These are phyloP conservation scores for Apostasia ramifera DNA, from an alignment of 106 monocot genomes.

Conservation along the genomic window DNA sequence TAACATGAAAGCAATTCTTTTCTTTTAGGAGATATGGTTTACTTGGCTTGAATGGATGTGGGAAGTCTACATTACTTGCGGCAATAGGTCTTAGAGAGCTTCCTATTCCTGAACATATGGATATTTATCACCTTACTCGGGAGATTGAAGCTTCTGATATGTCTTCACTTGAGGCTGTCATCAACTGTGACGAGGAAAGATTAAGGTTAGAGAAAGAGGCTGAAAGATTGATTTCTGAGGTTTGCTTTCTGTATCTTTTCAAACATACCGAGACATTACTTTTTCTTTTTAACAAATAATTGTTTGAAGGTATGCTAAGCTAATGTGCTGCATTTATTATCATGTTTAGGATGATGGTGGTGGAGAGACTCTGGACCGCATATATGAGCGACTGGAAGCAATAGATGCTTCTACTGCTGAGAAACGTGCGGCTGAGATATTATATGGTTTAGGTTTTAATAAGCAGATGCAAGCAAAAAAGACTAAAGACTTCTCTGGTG, in stretches of 20 bases:
- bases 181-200: constrained; percentile 92
- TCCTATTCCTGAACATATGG: constrained; percentile 97
- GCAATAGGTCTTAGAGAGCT: constrained; percentile 81
- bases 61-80: constrained; percentile 85
- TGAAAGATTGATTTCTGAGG: constrained; percentile 71
- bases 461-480: constrained; percentile 99
- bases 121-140: constrained; percentile 76
- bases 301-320: not conserved
- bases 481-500: constrained; percentile 94
- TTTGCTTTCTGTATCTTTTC: not conserved
- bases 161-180: constrained; percentile 85
- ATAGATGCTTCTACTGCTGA: constrained; percentile 94
- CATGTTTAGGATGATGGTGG: constrained; percentile 61
- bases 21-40: constrained; percentile 76
- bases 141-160: constrained; percentile 99
- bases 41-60: constrained; percentile 97
- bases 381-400: constrained; percentile 94
- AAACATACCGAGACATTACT: not conserved
- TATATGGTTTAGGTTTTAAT: constrained; percentile 85
- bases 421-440: constrained; percentile 97
- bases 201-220: constrained; percentile 80
- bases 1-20: not conserved
- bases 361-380: constrained; percentile 50
- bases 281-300: not conserved
- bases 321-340: constrained; percentile 4